These are phyloP conservation scores for Aspergillus fumigatiaffinis DNA, from an alignment of 2,329 filamentous ascomycete genomes.

Conservation along the genomic window DNA sequence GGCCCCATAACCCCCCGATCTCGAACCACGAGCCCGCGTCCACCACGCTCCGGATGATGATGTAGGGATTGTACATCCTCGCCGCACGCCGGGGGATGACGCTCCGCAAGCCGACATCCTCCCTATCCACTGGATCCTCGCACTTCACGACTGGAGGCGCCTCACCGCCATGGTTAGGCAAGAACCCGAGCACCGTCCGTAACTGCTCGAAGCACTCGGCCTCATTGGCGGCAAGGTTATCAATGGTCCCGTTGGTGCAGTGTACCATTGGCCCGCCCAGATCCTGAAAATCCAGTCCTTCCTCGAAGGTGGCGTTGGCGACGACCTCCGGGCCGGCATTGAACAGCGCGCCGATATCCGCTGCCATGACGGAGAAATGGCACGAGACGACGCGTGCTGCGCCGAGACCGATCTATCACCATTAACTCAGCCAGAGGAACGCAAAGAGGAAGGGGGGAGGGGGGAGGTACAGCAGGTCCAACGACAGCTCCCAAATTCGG, in stretches of 20 bases:
- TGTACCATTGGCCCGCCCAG: constrained; percentile 60
- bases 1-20: constrained; percentile 61
- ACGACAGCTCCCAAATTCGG: constrained; percentile 62
- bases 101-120: constrained; percentile 48
- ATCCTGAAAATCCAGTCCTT: constrained; percentile 56
- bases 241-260: constrained; percentile 63
- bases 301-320: constrained; percentile 60
- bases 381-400: constrained; percentile 59
- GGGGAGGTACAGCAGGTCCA: constrained; percentile 50
- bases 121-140: constrained; percentile 49
- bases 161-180: constrained; percentile 56
- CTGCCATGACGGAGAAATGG: constrained; percentile 65
- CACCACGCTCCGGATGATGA: constrained; percentile 55
- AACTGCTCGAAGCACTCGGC: constrained; percentile 60
- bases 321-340: constrained; percentile 64
- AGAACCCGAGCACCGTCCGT: constrained; percentile 52
- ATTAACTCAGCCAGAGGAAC: not conserved
- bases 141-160: constrained; percentile 49
- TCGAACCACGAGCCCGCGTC: constrained; percentile 59
- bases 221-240: constrained; percentile 60
- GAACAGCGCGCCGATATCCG: constrained; percentile 58
- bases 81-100: constrained; percentile 57
- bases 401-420: constrained; percentile 53
- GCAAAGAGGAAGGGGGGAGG: not conserved
- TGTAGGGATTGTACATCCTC: constrained; percentile 58